Conservation (phyloP, 2,329 filamentous ascomycete genomes). For the Tolypocladium nubicola region DNA sequence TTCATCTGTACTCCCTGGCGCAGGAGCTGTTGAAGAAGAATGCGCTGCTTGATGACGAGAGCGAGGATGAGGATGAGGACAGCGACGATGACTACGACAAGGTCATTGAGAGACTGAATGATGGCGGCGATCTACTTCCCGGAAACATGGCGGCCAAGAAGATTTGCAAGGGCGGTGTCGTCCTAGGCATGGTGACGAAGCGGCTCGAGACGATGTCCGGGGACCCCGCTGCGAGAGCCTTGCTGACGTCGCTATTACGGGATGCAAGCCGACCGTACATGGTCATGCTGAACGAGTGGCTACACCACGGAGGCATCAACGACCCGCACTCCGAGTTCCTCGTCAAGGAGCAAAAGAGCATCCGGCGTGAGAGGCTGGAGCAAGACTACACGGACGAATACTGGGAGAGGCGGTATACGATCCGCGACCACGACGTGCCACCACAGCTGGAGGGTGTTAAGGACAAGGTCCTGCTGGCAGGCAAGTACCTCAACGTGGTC, state of each 20-base stretch:
- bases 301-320: slow-evolving; percentile 90
- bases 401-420: slow-evolving; percentile 95
- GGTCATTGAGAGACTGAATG: slow-evolving; percentile 79
- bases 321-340: slow-evolving; percentile 92
- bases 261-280: slow-evolving; percentile 93
- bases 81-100: slow-evolving; percentile 84
- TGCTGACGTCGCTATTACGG: slow-evolving; percentile 72
- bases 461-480: slow-evolving; percentile 87
- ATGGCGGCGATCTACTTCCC: slow-evolving; percentile 72
- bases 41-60: slow-evolving; percentile 72
- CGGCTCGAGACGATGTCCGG: slow-evolving; percentile 84
- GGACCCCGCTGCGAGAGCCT: slow-evolving; percentile 73
- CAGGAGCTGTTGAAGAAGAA: slow-evolving; percentile 85
- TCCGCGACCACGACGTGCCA: slow-evolving; percentile 82
- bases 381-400: slow-evolving; percentile 98
- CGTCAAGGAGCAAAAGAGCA: slow-evolving; percentile 92
- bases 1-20: slow-evolving; percentile 78
- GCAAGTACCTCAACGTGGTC: slow-evolving; percentile 97
- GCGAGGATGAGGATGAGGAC: slow-evolving; percentile 57
- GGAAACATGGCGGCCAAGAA: slow-evolving; percentile 78
- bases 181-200: slow-evolving; percentile 79
- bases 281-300: slow-evolving; percentile 97
- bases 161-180: slow-evolving; percentile 91
- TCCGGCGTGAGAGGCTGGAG: slow-evolving; percentile 79
- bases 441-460: slow-evolving; percentile 85